Base-by-base conservation (phyloP, 192 early-diverging fungal species). In the Irineochytrium annulatum region DNA sequence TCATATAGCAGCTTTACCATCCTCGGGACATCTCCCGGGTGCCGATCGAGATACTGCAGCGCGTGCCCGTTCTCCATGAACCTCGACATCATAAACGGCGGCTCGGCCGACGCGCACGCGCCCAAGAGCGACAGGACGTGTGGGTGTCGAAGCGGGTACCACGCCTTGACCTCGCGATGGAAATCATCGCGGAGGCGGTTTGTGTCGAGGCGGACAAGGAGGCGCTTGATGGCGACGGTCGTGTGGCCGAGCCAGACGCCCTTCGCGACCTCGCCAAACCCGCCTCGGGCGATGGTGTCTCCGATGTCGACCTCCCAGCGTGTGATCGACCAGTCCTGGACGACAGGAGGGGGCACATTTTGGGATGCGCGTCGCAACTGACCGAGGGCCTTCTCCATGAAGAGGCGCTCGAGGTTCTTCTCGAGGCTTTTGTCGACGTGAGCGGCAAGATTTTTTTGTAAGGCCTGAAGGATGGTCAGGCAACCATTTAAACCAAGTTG, bases 21-120 rank as follows among this genome's bases (percentile, higher is more conserved):
- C 6, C 46, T 8, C n/a, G 58, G 28, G 16, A 43, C 45, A 13
- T 51, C 14, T 1, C 28, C 5, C 28, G 55, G 55, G 17, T 57
- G 8, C 20, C 24, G 3, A 17, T 59, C 65, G 17, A 76, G 31
- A 58, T 73, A 74, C 17, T 66, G 52, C 13, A 57, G 31, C 27
- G 63, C 34, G 46, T 54, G 45, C 17, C 76, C 76, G 22, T 44
- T 37, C 37, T 55, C 16, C 62, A 72, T 63, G 52, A 67, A 76
- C 1, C 65, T 72, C 41, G 46, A 59, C 22, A 78, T 60, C 68
- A 78, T 65, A 37, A 78, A 78, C 2, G 76, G 76, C 35, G 46
- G 22, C 20, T 69, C 62, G 30, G 70, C 55, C 4, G 53, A 59
- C 4, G 58, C 55, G 57, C 69, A 78, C 1, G 73, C 76, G 3